These are phyloP conservation scores for Ceratonia siliqua DNA, from an alignment of 306 rosid genomes.

Conservation along the genomic window DNA sequence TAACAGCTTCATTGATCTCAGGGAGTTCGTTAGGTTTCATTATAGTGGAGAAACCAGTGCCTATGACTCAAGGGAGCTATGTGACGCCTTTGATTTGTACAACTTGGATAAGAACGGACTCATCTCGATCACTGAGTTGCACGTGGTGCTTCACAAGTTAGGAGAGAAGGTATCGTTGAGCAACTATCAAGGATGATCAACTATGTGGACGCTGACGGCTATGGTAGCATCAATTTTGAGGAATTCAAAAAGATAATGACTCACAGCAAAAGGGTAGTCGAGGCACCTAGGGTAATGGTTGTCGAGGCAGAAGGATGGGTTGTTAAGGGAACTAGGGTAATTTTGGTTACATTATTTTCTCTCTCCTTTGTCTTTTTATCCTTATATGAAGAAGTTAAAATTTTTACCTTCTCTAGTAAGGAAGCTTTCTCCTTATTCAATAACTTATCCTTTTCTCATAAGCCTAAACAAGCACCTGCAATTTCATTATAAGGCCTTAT, in stretches of 20 bases:
- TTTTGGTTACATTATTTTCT: too few relatives aligned
- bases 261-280: too few relatives aligned
- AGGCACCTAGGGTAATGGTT: too few relatives aligned
- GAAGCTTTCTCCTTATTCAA: too few relatives aligned
- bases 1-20: constrained; percentile 75
- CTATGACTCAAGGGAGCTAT: constrained; percentile 56
- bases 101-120: constrained; percentile 88
- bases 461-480: too few relatives aligned
- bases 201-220: constrained; percentile 89
- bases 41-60: constrained; percentile 6
- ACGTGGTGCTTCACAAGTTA: constrained; percentile 61
- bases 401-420: too few relatives aligned
- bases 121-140: constrained; percentile 73
- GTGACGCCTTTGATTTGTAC: constrained; percentile 82
- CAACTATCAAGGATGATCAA: constrained; percentile 75
- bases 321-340: too few relatives aligned
- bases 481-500: too few relatives aligned
- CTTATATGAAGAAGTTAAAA: too few relatives aligned
- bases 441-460: too few relatives aligned
- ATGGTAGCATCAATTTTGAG: constrained; percentile 80
- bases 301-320: too few relatives aligned
- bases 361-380: too few relatives aligned
- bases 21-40: constrained; percentile 73
- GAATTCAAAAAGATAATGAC: constrained; percentile 98
- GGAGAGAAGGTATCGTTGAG: constrained; percentile 78